Evolutionary conservation across 2,329 filamentous ascomycete genomes (phyloP), one percentile per base, ranked within the genome.

Genomic region (Chalaropsis ovoidea): DNA sequence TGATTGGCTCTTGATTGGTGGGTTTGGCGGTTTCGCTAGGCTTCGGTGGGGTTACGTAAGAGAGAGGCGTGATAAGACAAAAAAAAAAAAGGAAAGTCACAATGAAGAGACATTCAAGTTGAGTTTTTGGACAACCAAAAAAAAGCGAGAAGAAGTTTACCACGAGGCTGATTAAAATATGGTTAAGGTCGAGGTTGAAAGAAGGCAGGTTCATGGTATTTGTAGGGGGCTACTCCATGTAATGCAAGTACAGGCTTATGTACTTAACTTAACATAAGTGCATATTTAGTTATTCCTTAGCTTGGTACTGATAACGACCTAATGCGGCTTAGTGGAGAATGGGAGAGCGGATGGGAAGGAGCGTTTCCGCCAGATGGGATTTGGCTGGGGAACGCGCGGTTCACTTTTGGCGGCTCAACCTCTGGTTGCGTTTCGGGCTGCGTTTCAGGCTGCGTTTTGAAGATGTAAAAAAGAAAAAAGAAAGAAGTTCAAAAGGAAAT

Each of bases 321-420:
- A 31, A 56, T 56, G 52, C 52, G 52, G 52, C 52, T 56, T 31
- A 56, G 52, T 35, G 52, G 22, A 56, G 52, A n/a, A 56, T n/a
- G 13, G 42, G 17, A 15, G 17, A 43, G 42, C 42, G 31, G 31
- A 31, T 2, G 31, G 31, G 31, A 31, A 6, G 31, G 31, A 31
- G 31, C 31, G 31, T 31, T 43, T 43, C 42, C 42, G 11, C 42
- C 42, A n/a, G 17, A 2, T n/a, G 17, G 17, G 42, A 17, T 43
- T 43, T 3, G 42, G 10, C 13, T 43, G 22, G 27, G 52, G 22
- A 35, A 4, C 15, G 27, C 6, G 11, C 11, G n/a, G 22, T 22
- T 22, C n/a, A n/a, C 19, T 49, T 11, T 10, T 24, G 8, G 19
- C 2, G 45, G 10, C 22, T 19, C 45, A 2, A 31, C 31, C 31